Conservation (phyloP, 1,284 basidiomycete species). For the Thelephora terrestris region DNA sequence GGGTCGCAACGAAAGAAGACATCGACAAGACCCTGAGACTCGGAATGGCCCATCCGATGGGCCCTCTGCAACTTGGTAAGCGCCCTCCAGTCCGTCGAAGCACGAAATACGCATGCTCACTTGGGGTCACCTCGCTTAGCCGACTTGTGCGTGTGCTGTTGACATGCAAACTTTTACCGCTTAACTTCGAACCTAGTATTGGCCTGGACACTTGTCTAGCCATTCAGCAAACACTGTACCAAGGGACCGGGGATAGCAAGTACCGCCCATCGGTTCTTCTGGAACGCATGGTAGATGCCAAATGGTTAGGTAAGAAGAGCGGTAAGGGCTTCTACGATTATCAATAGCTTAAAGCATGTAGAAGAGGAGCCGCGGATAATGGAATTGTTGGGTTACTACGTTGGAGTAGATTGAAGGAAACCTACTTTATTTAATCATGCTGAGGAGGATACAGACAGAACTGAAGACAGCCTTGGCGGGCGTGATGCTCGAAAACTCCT, state of each 20-base stretch:
- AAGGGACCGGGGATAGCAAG: slow-evolving; percentile 90
- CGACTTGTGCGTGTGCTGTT: slow-evolving; percentile 53
- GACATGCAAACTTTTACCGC: slow-evolving; percentile 3
- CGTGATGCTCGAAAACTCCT: no score
- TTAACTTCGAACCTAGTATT: slow-evolving; percentile 46
- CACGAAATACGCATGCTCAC: background rate
- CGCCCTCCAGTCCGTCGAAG: slow-evolving; percentile 4
- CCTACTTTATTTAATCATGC: no score
- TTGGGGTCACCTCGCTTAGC: slow-evolving; percentile 30
- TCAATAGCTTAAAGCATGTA: background rate
- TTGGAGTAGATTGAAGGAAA: no score
- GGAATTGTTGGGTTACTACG: no score
- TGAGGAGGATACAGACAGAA: no score
- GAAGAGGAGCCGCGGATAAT: no score
- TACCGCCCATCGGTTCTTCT: slow-evolving; percentile 90
- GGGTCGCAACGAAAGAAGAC: slow-evolving; percentile 85
- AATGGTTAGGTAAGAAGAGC: slow-evolving; percentile 89
- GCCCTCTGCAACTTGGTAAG: slow-evolving; percentile 72
- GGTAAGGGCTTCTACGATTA: slow-evolving; percentile 88
- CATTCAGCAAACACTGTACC: slow-evolving; percentile 83
- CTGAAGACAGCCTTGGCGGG: no score
- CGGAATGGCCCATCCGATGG: slow-evolving; percentile 97
- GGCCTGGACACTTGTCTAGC: slow-evolving; percentile 87
- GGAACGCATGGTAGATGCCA: slow-evolving; percentile 93
- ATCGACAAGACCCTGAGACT: slow-evolving; percentile 91